Evolutionary conservation across 2,329 filamentous ascomycete genomes (phyloP).

Genomic region (Lachnellula occidentalis): DNA sequence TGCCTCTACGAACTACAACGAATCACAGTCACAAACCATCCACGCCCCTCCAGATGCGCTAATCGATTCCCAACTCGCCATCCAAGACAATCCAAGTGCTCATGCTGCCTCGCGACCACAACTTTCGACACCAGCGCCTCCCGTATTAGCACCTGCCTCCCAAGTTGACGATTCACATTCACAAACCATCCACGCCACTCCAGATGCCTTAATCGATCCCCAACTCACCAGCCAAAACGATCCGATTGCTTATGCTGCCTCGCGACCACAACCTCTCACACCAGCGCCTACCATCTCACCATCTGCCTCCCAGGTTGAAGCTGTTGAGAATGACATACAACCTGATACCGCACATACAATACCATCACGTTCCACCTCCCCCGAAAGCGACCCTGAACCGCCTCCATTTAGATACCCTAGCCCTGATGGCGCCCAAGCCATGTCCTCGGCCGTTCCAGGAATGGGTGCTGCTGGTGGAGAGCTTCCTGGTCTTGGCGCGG

Average conservation of each 20-base stretch:
- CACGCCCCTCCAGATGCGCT: neutral
- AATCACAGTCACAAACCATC: neutral
- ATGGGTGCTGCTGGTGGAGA: slow-evolving; percentile 13
- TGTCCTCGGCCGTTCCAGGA: neutral
- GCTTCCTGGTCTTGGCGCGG: slow-evolving; percentile 2
- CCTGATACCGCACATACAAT: neutral
- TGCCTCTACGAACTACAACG: neutral
- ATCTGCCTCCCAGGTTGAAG: neutral
- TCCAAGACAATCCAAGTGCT: no score
- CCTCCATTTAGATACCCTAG: slow-evolving; percentile 3
- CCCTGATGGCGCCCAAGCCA: slow-evolving; percentile 3
- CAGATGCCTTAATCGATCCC: no score
- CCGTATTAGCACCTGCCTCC: no score
- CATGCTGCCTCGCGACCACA: no score
- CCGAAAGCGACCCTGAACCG: neutral
- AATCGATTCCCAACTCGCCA: neutral
- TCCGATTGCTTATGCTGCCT: neutral
- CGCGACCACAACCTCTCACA: neutral
- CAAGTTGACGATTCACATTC: no score
- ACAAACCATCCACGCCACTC: no score
- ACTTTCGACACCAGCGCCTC: no score
- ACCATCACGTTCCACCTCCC: slow-evolving; percentile 1
- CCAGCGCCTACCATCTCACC: neutral
- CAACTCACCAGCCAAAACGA: neutral
- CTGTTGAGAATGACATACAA: neutral